Percentiles rank a stretch among this genome's conserved stretches.
Conservation (phyloP, 331 rosid species). For the Acacia concinna region DNA sequence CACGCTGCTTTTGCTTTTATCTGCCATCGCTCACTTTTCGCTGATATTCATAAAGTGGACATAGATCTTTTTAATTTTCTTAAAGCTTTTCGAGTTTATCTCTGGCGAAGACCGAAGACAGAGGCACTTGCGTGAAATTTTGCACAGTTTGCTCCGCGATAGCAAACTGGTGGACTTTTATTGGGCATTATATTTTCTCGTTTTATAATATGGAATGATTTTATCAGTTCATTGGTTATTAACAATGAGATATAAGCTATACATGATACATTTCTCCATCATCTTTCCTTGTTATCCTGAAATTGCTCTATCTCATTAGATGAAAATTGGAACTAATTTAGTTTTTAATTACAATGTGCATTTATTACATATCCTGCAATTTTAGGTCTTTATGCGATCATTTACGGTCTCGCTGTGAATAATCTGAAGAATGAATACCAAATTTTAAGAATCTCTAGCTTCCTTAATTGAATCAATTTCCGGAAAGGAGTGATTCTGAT, state of each 20-base stretch:
- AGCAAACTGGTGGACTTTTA: not conserved
- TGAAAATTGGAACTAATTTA: not conserved
- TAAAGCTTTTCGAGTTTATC: not conserved
- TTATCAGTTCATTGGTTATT: not conserved
- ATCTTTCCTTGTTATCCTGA: not conserved
- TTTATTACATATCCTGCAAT: not conserved
- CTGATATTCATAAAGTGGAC: conserved; percentile 16
- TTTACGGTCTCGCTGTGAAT: conserved; percentile 15
- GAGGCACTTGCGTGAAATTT: conserved; percentile 26
- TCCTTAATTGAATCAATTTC: not conserved
- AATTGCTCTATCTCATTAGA: not conserved
- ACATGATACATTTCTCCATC: not conserved
- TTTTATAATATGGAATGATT: not conserved
- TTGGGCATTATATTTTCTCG: not conserved
- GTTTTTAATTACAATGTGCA: not conserved
- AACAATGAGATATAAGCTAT: not conserved
- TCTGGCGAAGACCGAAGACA: conserved; percentile 15
- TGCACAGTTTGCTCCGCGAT: not conserved
- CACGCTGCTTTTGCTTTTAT: conserved; percentile 20
- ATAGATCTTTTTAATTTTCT: not conserved
- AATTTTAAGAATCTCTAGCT: not conserved
- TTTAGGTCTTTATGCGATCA: not conserved
- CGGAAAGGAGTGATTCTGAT: conserved; percentile 12
- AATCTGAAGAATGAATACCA: conserved; percentile 7
- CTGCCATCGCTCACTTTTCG: conserved; percentile 19